Conservation (phyloP, 768 basidiomycete genomes). For the Lactarius quietus region DNA sequence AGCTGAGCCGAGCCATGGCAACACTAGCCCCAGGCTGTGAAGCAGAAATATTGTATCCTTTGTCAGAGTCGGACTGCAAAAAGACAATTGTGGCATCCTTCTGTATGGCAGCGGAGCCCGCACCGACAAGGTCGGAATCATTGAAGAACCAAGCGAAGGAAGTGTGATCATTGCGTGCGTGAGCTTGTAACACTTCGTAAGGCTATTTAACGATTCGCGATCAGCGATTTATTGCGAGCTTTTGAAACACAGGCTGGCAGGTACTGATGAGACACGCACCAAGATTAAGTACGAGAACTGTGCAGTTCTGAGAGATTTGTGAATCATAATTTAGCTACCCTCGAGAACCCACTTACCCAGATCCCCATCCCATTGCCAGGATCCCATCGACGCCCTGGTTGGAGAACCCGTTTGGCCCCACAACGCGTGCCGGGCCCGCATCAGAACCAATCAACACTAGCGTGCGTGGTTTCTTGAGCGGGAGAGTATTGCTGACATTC, state of each 20-base stretch:
- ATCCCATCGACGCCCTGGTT: constrained; percentile 51
- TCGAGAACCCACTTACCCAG: constrained; percentile 40
- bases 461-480: constrained; percentile 55
- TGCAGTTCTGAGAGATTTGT: constrained; percentile 45
- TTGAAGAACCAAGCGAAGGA: constrained; percentile 64
- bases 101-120: constrained; percentile 22
- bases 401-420: constrained; percentile 47
- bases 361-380: constrained; percentile 94
- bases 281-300: constrained; percentile 78
- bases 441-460: constrained; percentile 60
- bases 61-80: constrained; percentile 77
- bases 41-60: too few relatives aligned
- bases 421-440: constrained; percentile 38
- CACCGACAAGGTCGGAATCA: constrained; percentile 53
- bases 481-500: constrained; percentile 55
- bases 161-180: constrained; percentile 64
- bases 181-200: constrained; percentile 68
- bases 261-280: constrained; percentile 37
- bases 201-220: constrained; percentile 43
- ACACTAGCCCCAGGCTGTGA: too few relatives aligned
- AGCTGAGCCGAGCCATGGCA: too few relatives aligned
- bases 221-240: neutral
- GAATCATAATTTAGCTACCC: neutral
- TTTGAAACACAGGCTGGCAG: too few relatives aligned
- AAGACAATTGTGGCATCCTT: constrained; percentile 74